Evolutionary conservation across 495 filamentous ascomycete genomes (phyloP).

Genomic region (Podospora anserina): DNA sequence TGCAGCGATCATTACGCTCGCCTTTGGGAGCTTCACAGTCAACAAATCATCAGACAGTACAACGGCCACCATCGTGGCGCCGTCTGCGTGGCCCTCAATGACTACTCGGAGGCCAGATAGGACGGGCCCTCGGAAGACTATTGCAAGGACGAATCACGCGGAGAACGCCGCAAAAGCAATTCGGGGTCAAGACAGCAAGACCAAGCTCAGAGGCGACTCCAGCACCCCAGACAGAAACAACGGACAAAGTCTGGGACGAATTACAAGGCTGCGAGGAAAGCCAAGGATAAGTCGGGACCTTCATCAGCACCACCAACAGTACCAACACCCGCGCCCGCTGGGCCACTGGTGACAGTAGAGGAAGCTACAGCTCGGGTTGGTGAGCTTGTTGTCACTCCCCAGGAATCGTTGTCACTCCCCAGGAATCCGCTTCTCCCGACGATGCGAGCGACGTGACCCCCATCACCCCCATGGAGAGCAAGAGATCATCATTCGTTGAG

Average conservation of each 20-base stretch:
- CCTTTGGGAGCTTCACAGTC: slow-evolving; percentile 84
- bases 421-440: background rate
- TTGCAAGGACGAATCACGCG: background rate
- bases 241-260: background rate
- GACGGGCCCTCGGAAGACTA: slow-evolving; percentile 14
- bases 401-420: background rate
- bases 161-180: background rate
- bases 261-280: background rate
- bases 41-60: slow-evolving; percentile 93
- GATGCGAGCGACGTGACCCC: background rate
- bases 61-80: slow-evolving; percentile 95
- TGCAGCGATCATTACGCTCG: slow-evolving; percentile 96
- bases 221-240: background rate
- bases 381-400: background rate
- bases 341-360: background rate
- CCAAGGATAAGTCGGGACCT: background rate
- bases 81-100: slow-evolving; percentile 94
- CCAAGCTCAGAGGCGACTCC: background rate
- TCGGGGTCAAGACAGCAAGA: background rate
- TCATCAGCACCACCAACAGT: background rate
- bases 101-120: slow-evolving; percentile 78
- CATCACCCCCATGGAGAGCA: background rate
- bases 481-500: background rate
- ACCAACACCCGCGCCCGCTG: background rate
- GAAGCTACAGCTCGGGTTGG: background rate